phyloP scores from a whole-genome alignment of 2,329 filamentous ascomycete species.

The Mycogone perniciosa region DNA sequence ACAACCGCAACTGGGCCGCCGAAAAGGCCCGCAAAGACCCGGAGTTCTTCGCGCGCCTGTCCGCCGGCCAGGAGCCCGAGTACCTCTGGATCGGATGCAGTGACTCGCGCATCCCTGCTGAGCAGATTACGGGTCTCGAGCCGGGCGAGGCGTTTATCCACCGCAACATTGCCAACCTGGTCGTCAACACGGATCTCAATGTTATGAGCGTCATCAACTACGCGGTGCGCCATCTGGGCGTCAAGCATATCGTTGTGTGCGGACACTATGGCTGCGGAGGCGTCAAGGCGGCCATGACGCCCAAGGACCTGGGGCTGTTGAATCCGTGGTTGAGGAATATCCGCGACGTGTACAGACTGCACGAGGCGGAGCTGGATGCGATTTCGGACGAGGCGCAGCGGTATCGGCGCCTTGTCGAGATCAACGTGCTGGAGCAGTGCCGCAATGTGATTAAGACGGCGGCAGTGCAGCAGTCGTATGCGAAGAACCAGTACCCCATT shows the following conservation, averaged over 20 bases:
- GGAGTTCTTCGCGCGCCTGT: conserved; percentile 58
- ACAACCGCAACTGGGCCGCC: conserved; percentile 61
- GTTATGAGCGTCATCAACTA: conserved; percentile 80
- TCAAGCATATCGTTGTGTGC: conserved; percentile 76
- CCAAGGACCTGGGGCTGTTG: conserved; percentile 62
- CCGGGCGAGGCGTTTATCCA: conserved; percentile 93
- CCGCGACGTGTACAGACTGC: conserved; percentile 65
- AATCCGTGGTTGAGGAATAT: conserved; percentile 73
- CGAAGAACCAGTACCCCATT: conserved; percentile 57
- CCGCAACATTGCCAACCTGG: conserved; percentile 52
- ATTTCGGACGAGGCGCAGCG: conserved; percentile 53
- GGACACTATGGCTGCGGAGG: conserved; percentile 75
- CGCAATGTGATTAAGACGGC: conserved; percentile 74
- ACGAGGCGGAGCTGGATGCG: conserved; percentile 63
- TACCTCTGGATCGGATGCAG: conserved; percentile 88
- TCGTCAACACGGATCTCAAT: conserved; percentile 66
- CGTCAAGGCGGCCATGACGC: conserved; percentile 67
- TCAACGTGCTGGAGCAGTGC: conserved; percentile 76
- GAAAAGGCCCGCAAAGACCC: conserved; percentile 53
- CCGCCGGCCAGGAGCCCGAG: conserved; percentile 60
- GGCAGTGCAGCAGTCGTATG: conserved; percentile 66
- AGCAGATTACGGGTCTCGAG: conserved; percentile 72
- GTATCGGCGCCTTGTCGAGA: conserved; percentile 68
- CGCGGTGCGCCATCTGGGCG: conserved; percentile 71
- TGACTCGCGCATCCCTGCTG: conserved; percentile 87